Percentiles rank a stretch among this genome's conserved stretches.
Evolutionary conservation across 2,329 filamentous ascomycete species (phyloP).

Genomic region (Neodidymelliopsis sp.): DNA sequence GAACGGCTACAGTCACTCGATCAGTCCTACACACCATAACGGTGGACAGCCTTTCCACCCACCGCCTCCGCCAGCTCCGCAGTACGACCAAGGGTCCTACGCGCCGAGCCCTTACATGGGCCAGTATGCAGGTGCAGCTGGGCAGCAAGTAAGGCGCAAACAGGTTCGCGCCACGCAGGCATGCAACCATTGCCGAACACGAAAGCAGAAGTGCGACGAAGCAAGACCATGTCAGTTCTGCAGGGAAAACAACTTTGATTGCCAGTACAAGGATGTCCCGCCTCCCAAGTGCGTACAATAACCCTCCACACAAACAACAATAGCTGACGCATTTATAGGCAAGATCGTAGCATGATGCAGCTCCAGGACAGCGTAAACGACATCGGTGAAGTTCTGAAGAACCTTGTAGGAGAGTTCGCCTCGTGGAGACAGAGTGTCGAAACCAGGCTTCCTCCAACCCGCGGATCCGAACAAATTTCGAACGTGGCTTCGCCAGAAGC

Average conservation of each 20-base stretch:
- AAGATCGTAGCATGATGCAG: slow-evolving; percentile 61
- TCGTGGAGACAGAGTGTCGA: slow-evolving; percentile 45
- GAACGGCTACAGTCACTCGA: slow-evolving; percentile 43
- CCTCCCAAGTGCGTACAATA: slow-evolving; percentile 79
- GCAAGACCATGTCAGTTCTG: slow-evolving; percentile 64
- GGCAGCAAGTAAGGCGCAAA: slow-evolving; percentile 41
- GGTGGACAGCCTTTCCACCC: slow-evolving; percentile 42
- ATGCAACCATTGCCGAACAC: slow-evolving; percentile 62
- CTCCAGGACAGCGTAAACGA: slow-evolving; percentile 55
- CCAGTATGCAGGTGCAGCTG: slow-evolving; percentile 34
- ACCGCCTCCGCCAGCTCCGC: slow-evolving; percentile 36
- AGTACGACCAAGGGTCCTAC: slow-evolving; percentile 41
- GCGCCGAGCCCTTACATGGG: slow-evolving; percentile 39
- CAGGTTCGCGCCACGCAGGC: slow-evolving; percentile 63
- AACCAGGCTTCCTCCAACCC: slow-evolving; percentile 32
- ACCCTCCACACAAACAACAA: not conserved
- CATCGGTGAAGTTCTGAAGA: slow-evolving; percentile 40
- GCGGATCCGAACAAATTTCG: slow-evolving; percentile 26
- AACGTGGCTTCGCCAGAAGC: slow-evolving; percentile 42
- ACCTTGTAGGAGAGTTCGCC: slow-evolving; percentile 42
- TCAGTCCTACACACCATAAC: slow-evolving; percentile 40
- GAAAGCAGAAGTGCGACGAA: slow-evolving; percentile 54
- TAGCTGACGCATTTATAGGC: slow-evolving; percentile 39
- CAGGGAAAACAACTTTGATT: slow-evolving; percentile 82
- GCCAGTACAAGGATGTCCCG: slow-evolving; percentile 89